Conservation (phyloP, 371 early-diverging fungal genomes). For the Catenaria anguillulae region DNA sequence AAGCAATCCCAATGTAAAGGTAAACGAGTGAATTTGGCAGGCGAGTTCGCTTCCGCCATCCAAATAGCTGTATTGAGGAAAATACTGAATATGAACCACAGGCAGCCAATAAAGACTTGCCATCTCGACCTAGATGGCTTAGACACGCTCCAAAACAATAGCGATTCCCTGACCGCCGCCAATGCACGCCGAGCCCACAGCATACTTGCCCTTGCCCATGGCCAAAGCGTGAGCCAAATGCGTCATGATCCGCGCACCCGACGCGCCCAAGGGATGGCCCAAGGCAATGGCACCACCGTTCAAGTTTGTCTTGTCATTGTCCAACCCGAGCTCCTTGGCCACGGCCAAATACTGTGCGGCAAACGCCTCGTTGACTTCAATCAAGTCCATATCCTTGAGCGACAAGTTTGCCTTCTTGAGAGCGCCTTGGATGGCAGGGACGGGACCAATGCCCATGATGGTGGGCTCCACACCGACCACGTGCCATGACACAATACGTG, state of each 20-base stretch:
- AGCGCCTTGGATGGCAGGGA: slow-evolving; percentile 74
- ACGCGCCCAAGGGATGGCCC: slow-evolving; percentile 94
- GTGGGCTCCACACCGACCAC: slow-evolving; percentile 52
- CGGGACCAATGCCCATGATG: slow-evolving; percentile 79
- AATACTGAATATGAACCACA: no score
- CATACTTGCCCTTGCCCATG: slow-evolving; percentile 49
- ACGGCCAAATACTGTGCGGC: slow-evolving; percentile 85
- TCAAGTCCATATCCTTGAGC: slow-evolving; percentile 68
- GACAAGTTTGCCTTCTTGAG: slow-evolving; percentile 63
- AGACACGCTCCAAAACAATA: slow-evolving; percentile 20
- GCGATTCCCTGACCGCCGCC: slow-evolving; percentile 69
- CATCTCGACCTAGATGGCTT: background rate
- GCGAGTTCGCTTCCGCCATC: no score
- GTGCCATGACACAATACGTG: slow-evolving; percentile 73
- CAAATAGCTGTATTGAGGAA: no score
- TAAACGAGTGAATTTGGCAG: no score
- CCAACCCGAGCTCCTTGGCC: slow-evolving; percentile 70
- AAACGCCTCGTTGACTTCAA: slow-evolving; percentile 98
- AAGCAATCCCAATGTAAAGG: no score
- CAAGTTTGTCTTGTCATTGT: slow-evolving; percentile 60
- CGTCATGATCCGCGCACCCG: slow-evolving; percentile 85
- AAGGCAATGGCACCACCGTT: slow-evolving; percentile 92
- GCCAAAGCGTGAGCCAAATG: slow-evolving; percentile 67
- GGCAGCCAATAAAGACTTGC: no score
- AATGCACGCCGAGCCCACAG: slow-evolving; percentile 84